Conservation (phyloP, 345 rosid species). For the Erucastrum elatum region DNA sequence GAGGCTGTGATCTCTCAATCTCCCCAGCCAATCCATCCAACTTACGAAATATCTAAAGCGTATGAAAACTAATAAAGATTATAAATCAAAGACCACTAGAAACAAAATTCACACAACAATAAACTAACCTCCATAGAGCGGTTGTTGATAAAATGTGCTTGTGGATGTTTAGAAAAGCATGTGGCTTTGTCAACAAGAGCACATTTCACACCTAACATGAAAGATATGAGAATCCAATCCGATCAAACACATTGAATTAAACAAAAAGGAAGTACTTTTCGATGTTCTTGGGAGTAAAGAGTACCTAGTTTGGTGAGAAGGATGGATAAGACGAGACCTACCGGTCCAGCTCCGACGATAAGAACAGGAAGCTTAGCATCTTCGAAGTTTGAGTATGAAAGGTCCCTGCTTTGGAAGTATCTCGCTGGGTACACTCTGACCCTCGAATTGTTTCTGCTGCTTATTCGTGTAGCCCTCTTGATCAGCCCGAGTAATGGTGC, state of each 20-base stretch:
- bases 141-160: slow-evolving; percentile 96
- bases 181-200: slow-evolving; percentile 72
- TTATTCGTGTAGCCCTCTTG: slow-evolving; percentile 43
- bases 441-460: slow-evolving; percentile 32
- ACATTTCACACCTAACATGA: slow-evolving; percentile 66
- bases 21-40: slow-evolving; percentile 85
- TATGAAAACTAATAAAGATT: neutral
- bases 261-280: neutral
- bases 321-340: slow-evolving; percentile 84
- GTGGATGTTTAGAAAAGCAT: slow-evolving; percentile 74
- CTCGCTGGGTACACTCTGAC: slow-evolving; percentile 37
- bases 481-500: slow-evolving; percentile 46
- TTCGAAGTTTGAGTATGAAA: slow-evolving; percentile 39
- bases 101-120: slow-evolving; percentile 5
- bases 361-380: slow-evolving; percentile 69
- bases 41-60: slow-evolving; percentile 64
- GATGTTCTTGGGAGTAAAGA: neutral
- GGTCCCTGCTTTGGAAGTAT: slow-evolving; percentile 41
- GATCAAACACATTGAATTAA: neutral
- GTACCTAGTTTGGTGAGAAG: slow-evolving; percentile 81
- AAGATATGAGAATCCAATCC: slow-evolving; percentile 8
- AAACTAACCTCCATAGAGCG: slow-evolving; percentile 87
- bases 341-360: slow-evolving; percentile 96
- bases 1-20: slow-evolving; percentile 79
- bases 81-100: neutral